Conservation (phyloP, 805 yeast genomes). For the Nakazawaea peltata region DNA sequence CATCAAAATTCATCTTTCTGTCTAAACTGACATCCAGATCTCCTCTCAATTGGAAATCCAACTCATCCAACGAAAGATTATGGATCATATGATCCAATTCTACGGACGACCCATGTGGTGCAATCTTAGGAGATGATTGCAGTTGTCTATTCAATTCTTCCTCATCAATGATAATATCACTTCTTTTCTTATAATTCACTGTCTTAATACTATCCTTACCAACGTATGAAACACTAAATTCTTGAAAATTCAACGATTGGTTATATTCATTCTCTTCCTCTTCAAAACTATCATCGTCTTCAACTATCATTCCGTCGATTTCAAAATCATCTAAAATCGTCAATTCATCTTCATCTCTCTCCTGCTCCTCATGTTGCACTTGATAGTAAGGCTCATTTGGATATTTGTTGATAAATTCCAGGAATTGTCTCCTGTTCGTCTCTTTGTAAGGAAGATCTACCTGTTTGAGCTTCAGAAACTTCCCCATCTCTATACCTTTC, state of each 20-base stretch:
- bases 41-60: constrained; percentile 28
- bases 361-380: no score
- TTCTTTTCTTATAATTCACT: not conserved
- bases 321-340: constrained; percentile 10
- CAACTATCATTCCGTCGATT: no score
- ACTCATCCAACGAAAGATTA: constrained; percentile 21
- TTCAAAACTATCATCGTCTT: not conserved
- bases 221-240: constrained; percentile 8
- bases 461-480: not conserved
- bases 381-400: not conserved
- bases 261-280: not conserved
- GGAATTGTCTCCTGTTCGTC: not conserved
- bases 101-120: constrained; percentile 15
- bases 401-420: no score
- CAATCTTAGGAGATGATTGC: constrained; percentile 9
- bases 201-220: constrained; percentile 1
- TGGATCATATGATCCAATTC: constrained; percentile 27
- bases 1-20: not conserved
- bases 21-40: constrained; percentile 13
- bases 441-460: constrained; percentile 1
- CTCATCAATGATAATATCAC: constrained; percentile 12
- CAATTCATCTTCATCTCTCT: constrained; percentile 3
- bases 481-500: constrained; percentile 1
- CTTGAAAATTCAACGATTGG: constrained; percentile 9
- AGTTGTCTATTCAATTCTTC: constrained; percentile 5